Evolutionary conservation across 1,284 basidiomycete genomes (phyloP).

Genomic region (Mixia osmundae): DNA sequence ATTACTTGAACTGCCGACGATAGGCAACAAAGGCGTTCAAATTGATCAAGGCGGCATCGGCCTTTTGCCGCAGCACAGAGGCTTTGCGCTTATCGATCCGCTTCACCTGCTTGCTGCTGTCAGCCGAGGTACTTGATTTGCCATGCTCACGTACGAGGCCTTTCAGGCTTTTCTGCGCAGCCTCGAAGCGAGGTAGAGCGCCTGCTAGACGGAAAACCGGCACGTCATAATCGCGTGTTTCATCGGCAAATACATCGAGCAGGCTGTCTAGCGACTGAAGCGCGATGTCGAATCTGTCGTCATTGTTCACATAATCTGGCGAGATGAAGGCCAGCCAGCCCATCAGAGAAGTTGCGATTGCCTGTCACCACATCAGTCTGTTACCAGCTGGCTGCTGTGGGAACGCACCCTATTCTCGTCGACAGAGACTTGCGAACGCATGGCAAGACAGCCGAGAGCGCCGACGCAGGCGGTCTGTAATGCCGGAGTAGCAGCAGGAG

Average conservation of each 20-base stretch:
- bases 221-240: constrained; percentile 51
- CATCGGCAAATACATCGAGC: constrained; percentile 89
- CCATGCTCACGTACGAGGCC: constrained; percentile 29
- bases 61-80: constrained; percentile 23
- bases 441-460: constrained; percentile 53
- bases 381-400: too few relatives aligned
- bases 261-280: constrained; percentile 63
- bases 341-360: background rate
- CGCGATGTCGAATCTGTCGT: constrained; percentile 37
- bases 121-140: background rate
- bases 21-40: constrained; percentile 73
- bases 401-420: constrained; percentile 41
- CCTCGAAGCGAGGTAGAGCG: constrained; percentile 32
- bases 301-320: background rate
- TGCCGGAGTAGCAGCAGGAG: background rate
- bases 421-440: constrained; percentile 34
- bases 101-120: constrained; percentile 18
- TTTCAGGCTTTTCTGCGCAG: constrained; percentile 34
- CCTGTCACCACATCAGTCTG: background rate
- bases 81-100: constrained; percentile 29
- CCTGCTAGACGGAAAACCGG: constrained; percentile 42
- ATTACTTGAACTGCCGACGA: too few relatives aligned
- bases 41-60: constrained; percentile 41
- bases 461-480: constrained; percentile 28
- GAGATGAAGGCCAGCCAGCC: background rate